These are phyloP conservation scores for Amanita fuliginea DNA, from an alignment of 768 basidiomycete species.

Conservation along the genomic window DNA sequence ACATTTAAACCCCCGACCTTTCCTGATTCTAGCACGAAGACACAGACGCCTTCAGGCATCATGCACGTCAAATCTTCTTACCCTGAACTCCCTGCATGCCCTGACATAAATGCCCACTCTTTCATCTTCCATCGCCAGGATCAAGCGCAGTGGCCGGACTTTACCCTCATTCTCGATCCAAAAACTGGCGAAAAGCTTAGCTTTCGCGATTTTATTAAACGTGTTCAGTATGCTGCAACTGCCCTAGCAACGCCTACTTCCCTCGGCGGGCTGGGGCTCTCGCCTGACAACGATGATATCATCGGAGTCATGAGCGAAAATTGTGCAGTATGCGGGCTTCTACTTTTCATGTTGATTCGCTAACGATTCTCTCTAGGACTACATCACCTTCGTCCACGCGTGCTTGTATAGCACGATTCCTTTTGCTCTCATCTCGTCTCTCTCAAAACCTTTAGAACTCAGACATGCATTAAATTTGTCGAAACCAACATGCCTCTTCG, in stretches of 20 bases:
- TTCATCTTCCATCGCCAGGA: conserved; percentile 44
- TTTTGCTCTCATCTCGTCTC: conserved; percentile 24
- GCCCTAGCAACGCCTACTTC: conserved; percentile 35
- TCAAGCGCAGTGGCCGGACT: conserved; percentile 45
- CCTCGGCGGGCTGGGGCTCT: conserved; percentile 46
- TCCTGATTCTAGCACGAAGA: no score
- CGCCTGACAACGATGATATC: conserved; percentile 36
- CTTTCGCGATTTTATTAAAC: conserved; percentile 37
- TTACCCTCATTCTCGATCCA: conserved; percentile 43
- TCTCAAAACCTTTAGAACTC: conserved; percentile 27
- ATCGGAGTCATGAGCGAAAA: conserved; percentile 66
- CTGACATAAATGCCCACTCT: conserved; percentile 44
- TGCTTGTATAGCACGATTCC: conserved; percentile 20
- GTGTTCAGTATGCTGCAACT: conserved; percentile 44
- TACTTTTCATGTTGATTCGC: background rate
- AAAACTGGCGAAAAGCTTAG: conserved; percentile 34
- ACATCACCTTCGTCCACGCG: conserved; percentile 21
- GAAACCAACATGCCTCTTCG: conserved; percentile 23
- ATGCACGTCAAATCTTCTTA: conserved; percentile 53
- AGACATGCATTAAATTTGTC: conserved; percentile 22
- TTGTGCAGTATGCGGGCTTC: conserved; percentile 37
- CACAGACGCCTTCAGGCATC: background rate
- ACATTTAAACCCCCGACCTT: no score
- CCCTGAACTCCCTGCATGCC: conserved; percentile 36
- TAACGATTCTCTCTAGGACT: conserved; percentile 17